Percentiles rank a stretch among this genome's conserved stretches.
Evolutionary conservation across 139 green algal genomes (phyloP).

Genomic region (Chara braunii): DNA sequence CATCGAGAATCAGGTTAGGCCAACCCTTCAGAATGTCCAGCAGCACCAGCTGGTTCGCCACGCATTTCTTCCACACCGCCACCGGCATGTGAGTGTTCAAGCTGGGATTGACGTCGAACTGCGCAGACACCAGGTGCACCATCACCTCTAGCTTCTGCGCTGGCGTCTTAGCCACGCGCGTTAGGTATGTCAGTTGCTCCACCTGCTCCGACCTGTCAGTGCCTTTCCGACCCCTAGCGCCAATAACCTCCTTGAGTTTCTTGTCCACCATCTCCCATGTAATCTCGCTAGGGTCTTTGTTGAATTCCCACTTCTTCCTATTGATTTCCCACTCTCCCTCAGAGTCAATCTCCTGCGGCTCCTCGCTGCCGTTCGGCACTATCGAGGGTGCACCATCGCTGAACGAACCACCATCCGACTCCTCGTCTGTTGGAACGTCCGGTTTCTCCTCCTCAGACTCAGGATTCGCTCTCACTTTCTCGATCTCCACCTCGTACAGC

Average conservation of each 20-base stretch:
- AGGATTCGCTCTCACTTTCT: conserved; percentile 55
- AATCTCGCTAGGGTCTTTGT: conserved; percentile 81
- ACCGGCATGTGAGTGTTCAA: conserved; percentile 73
- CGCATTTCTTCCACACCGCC: conserved; percentile 70
- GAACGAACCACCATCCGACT: conserved; percentile 41
- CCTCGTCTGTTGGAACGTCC: too few species aligned
- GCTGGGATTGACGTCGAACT: conserved; percentile 86
- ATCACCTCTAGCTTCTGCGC: conserved; percentile 68
- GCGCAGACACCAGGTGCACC: conserved; percentile 71
- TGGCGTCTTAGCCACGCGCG: conserved; percentile 71
- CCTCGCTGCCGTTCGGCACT: too few species aligned
- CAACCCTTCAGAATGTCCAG: conserved; percentile 60
- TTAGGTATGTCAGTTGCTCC: conserved; percentile 87
- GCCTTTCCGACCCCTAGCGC: conserved; percentile 71
- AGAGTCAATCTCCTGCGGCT: conserved; percentile 35
- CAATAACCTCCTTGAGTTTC: conserved; percentile 85
- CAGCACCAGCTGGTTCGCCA: conserved; percentile 56
- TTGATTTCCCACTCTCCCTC: conserved; percentile 53
- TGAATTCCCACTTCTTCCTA: conserved; percentile 42
- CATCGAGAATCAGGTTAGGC: conserved; percentile 60
- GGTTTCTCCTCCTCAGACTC: conserved; percentile 57
- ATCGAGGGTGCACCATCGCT: too few species aligned
- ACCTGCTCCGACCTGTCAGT: conserved; percentile 80
- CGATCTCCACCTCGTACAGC: conserved; percentile 43
- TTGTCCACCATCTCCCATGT: conserved; percentile 89